Evolutionary conservation across 768 basidiomycete genomes (phyloP), one percentile per base, ranked within the genome.

Genomic region (Lentinula aciculospora): DNA sequence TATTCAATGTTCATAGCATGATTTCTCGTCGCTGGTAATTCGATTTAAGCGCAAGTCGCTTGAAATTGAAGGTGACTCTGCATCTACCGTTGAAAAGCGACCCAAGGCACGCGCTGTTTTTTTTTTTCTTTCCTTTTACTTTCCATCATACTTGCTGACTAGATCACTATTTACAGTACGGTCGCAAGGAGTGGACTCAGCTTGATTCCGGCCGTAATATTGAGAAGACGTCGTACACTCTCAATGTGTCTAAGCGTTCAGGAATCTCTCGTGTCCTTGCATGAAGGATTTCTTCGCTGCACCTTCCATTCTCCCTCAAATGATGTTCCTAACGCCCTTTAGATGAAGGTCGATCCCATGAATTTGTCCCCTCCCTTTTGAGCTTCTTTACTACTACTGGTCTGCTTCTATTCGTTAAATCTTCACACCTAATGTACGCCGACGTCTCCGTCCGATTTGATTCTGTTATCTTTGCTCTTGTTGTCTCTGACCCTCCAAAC

Each of bases 41-140:
- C 67, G 71, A 29, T 66, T 71, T 57, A 76, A 76, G 60, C 72
- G 75, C 62, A 75, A 75, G 60, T 71, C 72, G 12, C 58, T 60
- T 27, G 69, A 71, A 39, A 48, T 66, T 29, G 65, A 62, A 10
- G 64, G 62, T 27, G 49, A 60, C 31, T 40, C 37, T 12, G 61
- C 63, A 6, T 29, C 40, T 36, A 15, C 49, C 19, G 58, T 61
- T 28, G 75, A 73, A 59, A 79, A 77, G 59, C 71, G 76, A 32
- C 70, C 74, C n/a, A 77, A 71, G 68, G 76, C 73, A 49, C 39
- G 13, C 10, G 45, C 12, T 46, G 23, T 47, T 37, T 54, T 17
- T 5, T 32, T n/a, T 8, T 47, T 27, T 27, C 17, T 21, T 13
- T 32, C 7, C n/a, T n/a, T n/a, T n/a, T n/a, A n/a, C n/a, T n/a